These are phyloP conservation scores for Fonsecaea pugnacius DNA, from an alignment of 2,329 filamentous ascomycete genomes.

Conservation along the genomic window DNA sequence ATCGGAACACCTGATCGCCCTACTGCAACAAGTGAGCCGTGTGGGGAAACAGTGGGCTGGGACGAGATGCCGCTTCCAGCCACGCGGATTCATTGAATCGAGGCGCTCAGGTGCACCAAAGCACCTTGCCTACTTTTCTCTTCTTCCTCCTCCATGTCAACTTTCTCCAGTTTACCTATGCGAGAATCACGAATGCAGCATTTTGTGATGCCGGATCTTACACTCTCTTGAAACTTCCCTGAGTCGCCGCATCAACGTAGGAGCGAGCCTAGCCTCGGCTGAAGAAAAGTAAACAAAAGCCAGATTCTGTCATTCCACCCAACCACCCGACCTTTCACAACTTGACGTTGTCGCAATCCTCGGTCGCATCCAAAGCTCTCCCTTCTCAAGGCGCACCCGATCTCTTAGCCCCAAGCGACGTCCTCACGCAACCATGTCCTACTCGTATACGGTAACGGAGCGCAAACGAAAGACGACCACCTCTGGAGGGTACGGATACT, in stretches of 20 bases:
- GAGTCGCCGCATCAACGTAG: background rate
- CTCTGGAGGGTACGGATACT: constrained; percentile 46
- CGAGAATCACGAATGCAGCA: background rate
- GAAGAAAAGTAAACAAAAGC: constrained; percentile 25
- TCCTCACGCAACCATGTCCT: constrained; percentile 27
- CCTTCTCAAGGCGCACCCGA: background rate
- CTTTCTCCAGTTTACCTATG: background rate
- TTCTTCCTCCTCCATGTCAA: background rate
- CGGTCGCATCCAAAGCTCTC: background rate
- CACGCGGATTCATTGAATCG: constrained; percentile 23
- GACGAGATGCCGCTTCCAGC: constrained; percentile 18
- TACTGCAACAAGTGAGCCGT: background rate
- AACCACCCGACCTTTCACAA: background rate
- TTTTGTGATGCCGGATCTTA: background rate
- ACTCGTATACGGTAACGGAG: constrained; percentile 36
- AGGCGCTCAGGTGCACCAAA: constrained; percentile 10
- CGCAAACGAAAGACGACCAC: constrained; percentile 32
- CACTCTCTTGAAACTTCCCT: background rate
- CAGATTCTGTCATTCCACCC: background rate
- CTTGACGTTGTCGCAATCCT: background rate
- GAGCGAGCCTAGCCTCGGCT: constrained; percentile 25
- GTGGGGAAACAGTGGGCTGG: constrained; percentile 24
- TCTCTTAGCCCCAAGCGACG: background rate
- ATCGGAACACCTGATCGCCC: background rate
- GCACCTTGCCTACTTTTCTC: constrained; percentile 3